Conservation (phyloP, 1,284 basidiomycete genomes). For the Ceraceosorus guamensis region DNA sequence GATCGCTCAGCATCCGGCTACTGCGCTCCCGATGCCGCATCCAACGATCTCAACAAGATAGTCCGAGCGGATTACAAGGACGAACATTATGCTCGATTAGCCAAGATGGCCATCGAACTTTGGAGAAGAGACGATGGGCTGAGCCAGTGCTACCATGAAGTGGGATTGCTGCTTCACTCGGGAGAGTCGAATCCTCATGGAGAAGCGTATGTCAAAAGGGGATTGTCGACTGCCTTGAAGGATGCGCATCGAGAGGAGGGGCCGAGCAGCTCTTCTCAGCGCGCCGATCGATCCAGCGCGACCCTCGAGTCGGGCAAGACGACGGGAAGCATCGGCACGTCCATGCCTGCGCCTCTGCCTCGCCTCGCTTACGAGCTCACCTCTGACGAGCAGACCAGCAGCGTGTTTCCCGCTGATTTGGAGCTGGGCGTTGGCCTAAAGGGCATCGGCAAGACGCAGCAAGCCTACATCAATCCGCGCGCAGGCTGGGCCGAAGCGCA, state of each 20-base stretch:
- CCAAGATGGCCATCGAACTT: slow-evolving; percentile 62
- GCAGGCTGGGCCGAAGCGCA: slow-evolving; percentile 80
- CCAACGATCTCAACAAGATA: slow-evolving; percentile 78
- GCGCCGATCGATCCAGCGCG: no score
- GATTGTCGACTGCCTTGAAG: no score
- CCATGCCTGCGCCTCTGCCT: no score
- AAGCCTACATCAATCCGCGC: slow-evolving; percentile 65
- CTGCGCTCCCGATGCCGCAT: slow-evolving; percentile 66
- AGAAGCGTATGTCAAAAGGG: no score
- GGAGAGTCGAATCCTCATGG: no score
- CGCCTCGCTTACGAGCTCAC: no score
- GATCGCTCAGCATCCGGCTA: slow-evolving; percentile 32
- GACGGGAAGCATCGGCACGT: no score
- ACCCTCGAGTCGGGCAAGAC: no score
- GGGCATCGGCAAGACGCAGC: slow-evolving; percentile 17
- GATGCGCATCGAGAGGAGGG: no score
- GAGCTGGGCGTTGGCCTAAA: slow-evolving; percentile 12
- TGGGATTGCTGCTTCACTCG: slow-evolving; percentile 33
- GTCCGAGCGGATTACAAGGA: slow-evolving; percentile 49
- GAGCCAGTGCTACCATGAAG: slow-evolving; percentile 31
- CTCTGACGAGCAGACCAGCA: no score
- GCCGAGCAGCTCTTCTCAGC: no score
- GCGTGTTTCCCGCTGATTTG: slow-evolving; percentile 15
- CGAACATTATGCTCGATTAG: slow-evolving; percentile 59
- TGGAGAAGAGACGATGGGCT: slow-evolving; percentile 57